Conservation (phyloP, 2,329 filamentous ascomycete genomes). For the Penicillium oxalicum region DNA sequence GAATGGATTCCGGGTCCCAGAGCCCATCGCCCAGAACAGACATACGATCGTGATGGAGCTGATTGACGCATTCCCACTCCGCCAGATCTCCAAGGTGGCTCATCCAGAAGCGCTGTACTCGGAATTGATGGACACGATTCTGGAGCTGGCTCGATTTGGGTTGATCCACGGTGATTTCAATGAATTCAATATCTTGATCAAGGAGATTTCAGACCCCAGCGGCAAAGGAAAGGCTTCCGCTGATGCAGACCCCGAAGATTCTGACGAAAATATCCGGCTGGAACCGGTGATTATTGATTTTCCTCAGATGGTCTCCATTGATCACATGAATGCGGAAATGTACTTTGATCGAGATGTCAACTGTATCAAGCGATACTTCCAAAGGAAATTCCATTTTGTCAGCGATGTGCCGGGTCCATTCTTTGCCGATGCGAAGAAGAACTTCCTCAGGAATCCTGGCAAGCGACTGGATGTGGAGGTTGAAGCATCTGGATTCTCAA, state of each 20-base stretch:
- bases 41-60: conserved; percentile 96
- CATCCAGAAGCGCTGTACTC: conserved; percentile 81
- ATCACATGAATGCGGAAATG: conserved; percentile 88
- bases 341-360: conserved; percentile 96
- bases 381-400: conserved; percentile 79
- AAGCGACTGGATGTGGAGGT: conserved; percentile 78
- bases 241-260: conserved; percentile 21
- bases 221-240: conserved; percentile 35
- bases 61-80: conserved; percentile 83
- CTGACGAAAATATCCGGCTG: conserved; percentile 46
- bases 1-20: conserved; percentile 83
- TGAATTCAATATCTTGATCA: conserved; percentile 96
- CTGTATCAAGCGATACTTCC: conserved; percentile 92
- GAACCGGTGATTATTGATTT: conserved; percentile 92
- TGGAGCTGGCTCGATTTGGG: conserved; percentile 76
- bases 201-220: conserved; percentile 54
- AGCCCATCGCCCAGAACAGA: conserved; percentile 79
- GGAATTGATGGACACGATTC: conserved; percentile 81
- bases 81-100: conserved; percentile 78
- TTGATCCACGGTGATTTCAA: conserved; percentile 98
- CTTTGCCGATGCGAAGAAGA: conserved; percentile 76
- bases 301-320: conserved; percentile 94
- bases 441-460: conserved; percentile 54
- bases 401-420: conserved; percentile 76
- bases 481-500: conserved; percentile 89